A percentile compares a stretch with the other conserved stretches of the same genome.
Conservation (phyloP, 2,329 filamentous ascomycete species). For the Cordyceps javanica region DNA sequence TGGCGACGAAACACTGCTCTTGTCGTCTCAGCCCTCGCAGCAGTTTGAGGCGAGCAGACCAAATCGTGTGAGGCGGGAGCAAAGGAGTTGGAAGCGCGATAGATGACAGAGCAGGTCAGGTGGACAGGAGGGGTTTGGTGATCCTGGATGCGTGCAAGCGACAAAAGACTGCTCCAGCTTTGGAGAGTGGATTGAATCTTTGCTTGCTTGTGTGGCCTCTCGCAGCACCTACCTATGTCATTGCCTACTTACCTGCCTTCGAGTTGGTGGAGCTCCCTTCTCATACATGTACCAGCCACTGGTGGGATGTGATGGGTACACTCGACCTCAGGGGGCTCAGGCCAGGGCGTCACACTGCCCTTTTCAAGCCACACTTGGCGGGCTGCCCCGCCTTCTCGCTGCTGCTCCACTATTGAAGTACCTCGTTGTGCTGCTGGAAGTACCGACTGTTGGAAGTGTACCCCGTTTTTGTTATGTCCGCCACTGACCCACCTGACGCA, state of each 20-base stretch:
- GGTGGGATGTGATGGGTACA: conserved; percentile 3
- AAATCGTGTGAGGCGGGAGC: background rate
- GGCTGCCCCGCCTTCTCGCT: background rate
- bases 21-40: conserved; percentile 1
- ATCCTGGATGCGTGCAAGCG: background rate
- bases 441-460: background rate
- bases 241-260: conserved; percentile 5
- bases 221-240: background rate
- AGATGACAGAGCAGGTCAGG: background rate
- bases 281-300: background rate
- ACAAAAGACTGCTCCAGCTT: background rate
- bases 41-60: background rate
- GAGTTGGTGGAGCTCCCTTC: conserved; percentile 8
- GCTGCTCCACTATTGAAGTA: background rate
- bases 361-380: conserved; percentile 1
- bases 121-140: background rate
- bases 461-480: background rate
- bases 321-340: background rate
- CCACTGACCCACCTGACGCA: conserved; percentile 6
- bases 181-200: background rate
- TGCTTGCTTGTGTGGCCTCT: background rate
- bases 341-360: background rate
- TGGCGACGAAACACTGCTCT: conserved; percentile 5
- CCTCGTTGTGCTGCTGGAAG: background rate
- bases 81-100: background rate